Evolutionary conservation across 2,329 filamentous ascomycete species (phyloP), one percentile per base, ranked within the genome.

Genomic region (Xylaria sp.): DNA sequence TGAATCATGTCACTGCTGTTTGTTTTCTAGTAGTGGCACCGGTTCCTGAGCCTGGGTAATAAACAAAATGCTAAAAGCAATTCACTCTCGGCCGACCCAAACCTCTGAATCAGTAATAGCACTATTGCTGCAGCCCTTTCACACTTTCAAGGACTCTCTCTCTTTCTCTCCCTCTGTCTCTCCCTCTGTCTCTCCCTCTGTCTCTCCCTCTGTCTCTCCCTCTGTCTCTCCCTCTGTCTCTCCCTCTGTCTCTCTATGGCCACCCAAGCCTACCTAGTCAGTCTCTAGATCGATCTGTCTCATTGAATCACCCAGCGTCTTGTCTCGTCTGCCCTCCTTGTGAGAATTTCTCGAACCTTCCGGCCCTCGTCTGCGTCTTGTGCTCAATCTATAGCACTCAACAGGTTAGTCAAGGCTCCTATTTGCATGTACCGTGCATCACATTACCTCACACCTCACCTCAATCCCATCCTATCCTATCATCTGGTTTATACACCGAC

Each of bases 61-160:
- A 51, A 25, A 57, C 39, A 65, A 68, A 61, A 64, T 70, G 64
- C 51, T 64, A 70, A 70, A 64, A 48, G 43, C 61, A 65, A 68
- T 66, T 59, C 31, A 33, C 23, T 31, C 48, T 60, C 20, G 49
- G 31, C 28, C n/a, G 52, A 62, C 51, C 54, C 41, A 56, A 56
- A 63, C 59, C 59, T 60, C 54, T 69, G 59, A 66, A 63, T 63
- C 48, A 63, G 63, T 28, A 28, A 28, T 28, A 59, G 48, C 41
- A 10, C 36, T 43, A 23, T 20, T 66, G 43, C 31, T 62, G 57
- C 58, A 55, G 48, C 46, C 36, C 49, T 49, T 69, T 28, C 28
- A 28, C 58, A 54, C 62, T 39, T 46, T 20, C 31, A 36, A 20
- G 39, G 25, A 31, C 43, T 46, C 58, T 15, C 58, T 15, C 43